Conservation (phyloP, 73 alveolate species). For the Paramecium pentaurelia region DNA sequence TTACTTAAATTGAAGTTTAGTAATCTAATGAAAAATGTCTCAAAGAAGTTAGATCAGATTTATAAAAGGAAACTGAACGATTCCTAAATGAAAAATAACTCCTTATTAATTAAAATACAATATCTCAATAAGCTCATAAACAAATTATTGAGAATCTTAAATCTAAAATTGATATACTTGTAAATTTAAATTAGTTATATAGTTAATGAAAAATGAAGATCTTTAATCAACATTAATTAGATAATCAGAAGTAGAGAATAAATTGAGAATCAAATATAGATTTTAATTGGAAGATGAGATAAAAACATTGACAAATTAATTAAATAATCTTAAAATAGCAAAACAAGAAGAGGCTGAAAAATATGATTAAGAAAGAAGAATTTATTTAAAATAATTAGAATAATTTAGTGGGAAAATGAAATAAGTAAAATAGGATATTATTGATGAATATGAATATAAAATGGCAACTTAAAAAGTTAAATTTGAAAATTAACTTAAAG, state of each 20-base stretch:
- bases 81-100: constrained; percentile 19
- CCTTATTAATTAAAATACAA: constrained; percentile 8
- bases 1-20: not conserved
- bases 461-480: not conserved
- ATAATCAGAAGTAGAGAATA: not conserved
- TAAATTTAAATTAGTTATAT: not conserved
- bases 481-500: not conserved
- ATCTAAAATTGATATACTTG: not conserved
- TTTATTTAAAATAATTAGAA: not conserved
- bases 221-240: not conserved
- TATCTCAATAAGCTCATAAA: not conserved
- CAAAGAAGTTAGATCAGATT: not conserved
- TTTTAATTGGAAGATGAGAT: not conserved
- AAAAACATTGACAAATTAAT: not conserved
- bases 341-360: not conserved
- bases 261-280: not conserved
- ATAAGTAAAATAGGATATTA: not conserved
- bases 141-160: not conserved
- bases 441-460: constrained; percentile 40
- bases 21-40: not conserved
- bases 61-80: not conserved
- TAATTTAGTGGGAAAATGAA: not conserved
- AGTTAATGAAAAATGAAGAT: constrained; percentile 30
- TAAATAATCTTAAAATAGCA: not conserved
- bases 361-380: constrained; percentile 34